These are phyloP conservation scores for Aquanectria penicillioides DNA, from an alignment of 2,329 filamentous ascomycete species.

Conservation along the genomic window DNA sequence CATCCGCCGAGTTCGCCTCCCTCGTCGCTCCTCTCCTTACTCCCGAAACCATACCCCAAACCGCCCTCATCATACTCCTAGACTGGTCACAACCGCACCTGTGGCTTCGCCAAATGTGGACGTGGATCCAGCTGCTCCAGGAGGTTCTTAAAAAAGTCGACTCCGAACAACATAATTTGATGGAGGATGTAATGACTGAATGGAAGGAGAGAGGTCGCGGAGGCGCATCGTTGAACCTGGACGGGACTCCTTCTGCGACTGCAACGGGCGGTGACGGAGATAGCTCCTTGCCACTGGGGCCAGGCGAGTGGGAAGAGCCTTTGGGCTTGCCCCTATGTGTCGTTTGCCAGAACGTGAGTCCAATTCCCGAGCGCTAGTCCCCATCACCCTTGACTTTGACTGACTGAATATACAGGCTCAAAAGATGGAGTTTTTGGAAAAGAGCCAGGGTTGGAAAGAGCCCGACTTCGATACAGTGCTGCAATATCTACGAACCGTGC, in stretches of 20 bases:
- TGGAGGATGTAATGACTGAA: constrained; percentile 85
- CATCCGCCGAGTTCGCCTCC: constrained; percentile 82
- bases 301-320: constrained; percentile 93
- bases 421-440: constrained; percentile 90
- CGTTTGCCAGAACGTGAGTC: constrained; percentile 89
- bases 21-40: constrained; percentile 87
- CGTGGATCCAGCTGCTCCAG: constrained; percentile 88
- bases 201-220: constrained; percentile 82
- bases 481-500: constrained; percentile 88
- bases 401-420: constrained; percentile 67
- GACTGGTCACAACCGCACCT: constrained; percentile 95
- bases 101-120: constrained; percentile 88
- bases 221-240: constrained; percentile 69
- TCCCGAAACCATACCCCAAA: constrained; percentile 84
- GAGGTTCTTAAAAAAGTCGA: constrained; percentile 79
- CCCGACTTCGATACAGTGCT: constrained; percentile 96
- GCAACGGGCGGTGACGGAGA: constrained; percentile 67
- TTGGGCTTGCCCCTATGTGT: constrained; percentile 89
- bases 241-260: constrained; percentile 68
- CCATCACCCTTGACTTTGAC: constrained; percentile 24
- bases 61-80: constrained; percentile 87
- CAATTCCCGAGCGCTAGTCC: constrained; percentile 26
- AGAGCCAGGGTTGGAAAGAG: constrained; percentile 92
- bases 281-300: constrained; percentile 80
- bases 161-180: constrained; percentile 79